These are phyloP conservation scores for Echinosophora koreensis DNA, from an alignment of 306 rosid species.

Conservation along the genomic window DNA sequence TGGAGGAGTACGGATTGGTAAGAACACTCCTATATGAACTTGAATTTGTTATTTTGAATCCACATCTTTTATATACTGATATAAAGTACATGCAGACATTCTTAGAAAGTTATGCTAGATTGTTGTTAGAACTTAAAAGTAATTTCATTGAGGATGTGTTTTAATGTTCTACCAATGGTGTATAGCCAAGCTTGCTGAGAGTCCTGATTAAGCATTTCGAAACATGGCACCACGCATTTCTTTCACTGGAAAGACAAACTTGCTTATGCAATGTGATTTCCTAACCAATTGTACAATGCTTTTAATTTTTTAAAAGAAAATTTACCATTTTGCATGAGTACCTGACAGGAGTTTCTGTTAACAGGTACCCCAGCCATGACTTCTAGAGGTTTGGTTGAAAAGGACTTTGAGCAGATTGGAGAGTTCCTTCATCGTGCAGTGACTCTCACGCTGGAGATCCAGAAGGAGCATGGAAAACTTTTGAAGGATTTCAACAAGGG, in stretches of 20 bases:
- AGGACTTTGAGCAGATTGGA: conserved; percentile 92
- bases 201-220: background rate
- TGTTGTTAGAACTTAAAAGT: background rate
- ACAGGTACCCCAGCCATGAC: conserved; percentile 98
- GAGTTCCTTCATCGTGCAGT: conserved; percentile 96
- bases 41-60: conserved; percentile 19
- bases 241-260: background rate
- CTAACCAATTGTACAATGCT: background rate
- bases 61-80: background rate
- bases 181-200: background rate
- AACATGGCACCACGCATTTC: background rate
- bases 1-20: conserved; percentile 94
- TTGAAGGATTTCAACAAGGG: conserved; percentile 99
- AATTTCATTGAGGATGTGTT: background rate
- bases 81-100: background rate
- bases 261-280: conserved; percentile 1
- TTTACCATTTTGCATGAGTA: conserved; percentile 26
- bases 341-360: conserved; percentile 32
- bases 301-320: background rate
- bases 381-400: conserved; percentile 90
- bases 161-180: background rate
- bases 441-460: conserved; percentile 72
- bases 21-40: conserved; percentile 37
- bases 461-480: conserved; percentile 82
- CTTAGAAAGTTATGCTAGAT: background rate